These are phyloP conservation scores for Tetrastigma voinierianum DNA, from an alignment of 164 flowering plant genomes.

Conservation along the genomic window DNA sequence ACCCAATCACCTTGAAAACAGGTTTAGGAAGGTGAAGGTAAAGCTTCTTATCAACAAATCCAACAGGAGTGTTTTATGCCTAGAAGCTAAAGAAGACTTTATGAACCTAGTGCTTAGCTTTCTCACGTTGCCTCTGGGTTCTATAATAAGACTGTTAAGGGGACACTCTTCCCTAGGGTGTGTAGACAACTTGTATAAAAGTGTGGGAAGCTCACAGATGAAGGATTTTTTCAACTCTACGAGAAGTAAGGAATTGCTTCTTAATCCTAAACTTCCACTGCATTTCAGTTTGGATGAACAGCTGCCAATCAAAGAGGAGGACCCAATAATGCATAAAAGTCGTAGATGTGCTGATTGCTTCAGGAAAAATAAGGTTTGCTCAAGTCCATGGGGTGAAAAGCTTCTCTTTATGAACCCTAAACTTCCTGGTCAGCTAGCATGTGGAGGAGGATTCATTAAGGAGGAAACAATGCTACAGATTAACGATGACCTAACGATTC, in stretches of 20 bases:
- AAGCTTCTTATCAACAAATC: constrained; percentile 11
- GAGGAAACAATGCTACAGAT: constrained; percentile 8
- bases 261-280: constrained; percentile 14
- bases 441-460: constrained; percentile 10
- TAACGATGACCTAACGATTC: constrained; percentile 10
- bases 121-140: constrained; percentile 15
- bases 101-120: constrained; percentile 13
- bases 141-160: background rate
- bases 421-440: background rate
- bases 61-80: constrained; percentile 1
- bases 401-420: background rate
- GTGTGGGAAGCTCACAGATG: constrained; percentile 4
- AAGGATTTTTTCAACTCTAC: constrained; percentile 4
- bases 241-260: constrained; percentile 5
- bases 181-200: constrained; percentile 16
- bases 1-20: no score
- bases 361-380: background rate
- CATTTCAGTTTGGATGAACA: constrained; percentile 2
- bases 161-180: constrained; percentile 2
- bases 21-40: background rate
- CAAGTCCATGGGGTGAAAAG: no score
- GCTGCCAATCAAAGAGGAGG: constrained; percentile 1
- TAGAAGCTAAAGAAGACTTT: constrained; percentile 10
- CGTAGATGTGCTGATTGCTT: no score
- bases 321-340: no score